These are phyloP conservation scores for Psophocarpus tetragonolobus DNA, from an alignment of 306 rosid genomes.

Conservation along the genomic window DNA sequence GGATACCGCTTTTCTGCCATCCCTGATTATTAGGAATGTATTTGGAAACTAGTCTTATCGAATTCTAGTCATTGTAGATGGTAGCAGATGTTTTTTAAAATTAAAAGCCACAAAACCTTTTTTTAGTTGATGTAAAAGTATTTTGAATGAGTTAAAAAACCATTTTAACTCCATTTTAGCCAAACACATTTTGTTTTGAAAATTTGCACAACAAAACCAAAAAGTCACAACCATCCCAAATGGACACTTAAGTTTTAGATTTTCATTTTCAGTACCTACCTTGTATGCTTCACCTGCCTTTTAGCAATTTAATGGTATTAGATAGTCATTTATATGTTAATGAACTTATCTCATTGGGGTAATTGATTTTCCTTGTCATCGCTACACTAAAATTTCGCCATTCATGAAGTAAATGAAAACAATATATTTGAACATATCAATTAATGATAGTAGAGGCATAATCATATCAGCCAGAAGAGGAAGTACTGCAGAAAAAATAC, in stretches of 20 bases:
- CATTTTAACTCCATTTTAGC: not conserved
- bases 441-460: too few species aligned
- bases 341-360: not conserved
- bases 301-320: not conserved
- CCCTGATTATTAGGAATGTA: conserved; percentile 92
- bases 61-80: not conserved
- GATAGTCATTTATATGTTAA: not conserved
- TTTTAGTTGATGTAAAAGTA: not conserved
- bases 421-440: conserved; percentile 11
- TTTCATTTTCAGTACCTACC: not conserved
- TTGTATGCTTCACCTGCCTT: not conserved
- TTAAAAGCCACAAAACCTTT: not conserved
- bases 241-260: not conserved
- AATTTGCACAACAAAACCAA: not conserved
- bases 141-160: not conserved
- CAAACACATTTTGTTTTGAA: not conserved
- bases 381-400: not conserved
- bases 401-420: conserved; percentile 12
- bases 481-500: too few species aligned
- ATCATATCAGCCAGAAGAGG: too few species aligned
- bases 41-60: too few species aligned
- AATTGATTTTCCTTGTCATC: conserved; percentile 14
- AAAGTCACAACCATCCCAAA: not conserved
- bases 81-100: not conserved
- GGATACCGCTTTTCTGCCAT: conserved; percentile 88